Evolutionary conservation across 2,329 filamentous ascomycete species (phyloP).

Genomic region (Cordyceps farinosa): DNA sequence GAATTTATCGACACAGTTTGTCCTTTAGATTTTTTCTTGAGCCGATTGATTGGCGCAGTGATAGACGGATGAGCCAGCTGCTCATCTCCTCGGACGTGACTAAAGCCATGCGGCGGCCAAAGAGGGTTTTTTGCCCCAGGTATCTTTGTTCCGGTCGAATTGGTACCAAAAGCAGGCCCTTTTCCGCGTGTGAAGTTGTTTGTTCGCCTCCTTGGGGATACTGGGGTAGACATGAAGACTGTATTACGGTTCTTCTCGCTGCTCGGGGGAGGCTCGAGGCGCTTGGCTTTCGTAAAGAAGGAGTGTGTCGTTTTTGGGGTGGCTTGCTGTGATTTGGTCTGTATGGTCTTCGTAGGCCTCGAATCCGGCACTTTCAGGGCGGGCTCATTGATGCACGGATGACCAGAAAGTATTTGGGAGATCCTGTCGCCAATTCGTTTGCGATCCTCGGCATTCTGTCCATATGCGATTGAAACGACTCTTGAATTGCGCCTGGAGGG

Average conservation of each 20-base stretch:
- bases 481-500: constrained; percentile 31
- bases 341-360: constrained; percentile 28
- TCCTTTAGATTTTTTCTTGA: constrained; percentile 48
- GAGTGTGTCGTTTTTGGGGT: constrained; percentile 37
- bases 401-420: constrained; percentile 53
- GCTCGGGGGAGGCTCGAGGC: constrained; percentile 26
- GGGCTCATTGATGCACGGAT: constrained; percentile 26
- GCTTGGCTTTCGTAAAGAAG: constrained; percentile 37
- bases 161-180: constrained; percentile 43
- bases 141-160: constrained; percentile 51
- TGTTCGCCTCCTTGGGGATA: constrained; percentile 45
- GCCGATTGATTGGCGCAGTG: neutral
- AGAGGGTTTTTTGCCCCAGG: constrained; percentile 62
- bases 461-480: constrained; percentile 59
- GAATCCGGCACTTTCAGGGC: constrained; percentile 5
- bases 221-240: constrained; percentile 52
- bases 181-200: constrained; percentile 29
- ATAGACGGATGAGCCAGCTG: neutral
- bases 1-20: constrained; percentile 38
- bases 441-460: constrained; percentile 42
- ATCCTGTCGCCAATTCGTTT: constrained; percentile 57
- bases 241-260: constrained; percentile 34
- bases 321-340: constrained; percentile 25
- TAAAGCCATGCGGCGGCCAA: constrained; percentile 67
- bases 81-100: constrained; percentile 56